A percentile compares a stretch with the other conserved stretches of the same genome.
Evolutionary conservation across 352 stramenopile species (phyloP).

Genomic region (Phytopythium delawarense): DNA sequence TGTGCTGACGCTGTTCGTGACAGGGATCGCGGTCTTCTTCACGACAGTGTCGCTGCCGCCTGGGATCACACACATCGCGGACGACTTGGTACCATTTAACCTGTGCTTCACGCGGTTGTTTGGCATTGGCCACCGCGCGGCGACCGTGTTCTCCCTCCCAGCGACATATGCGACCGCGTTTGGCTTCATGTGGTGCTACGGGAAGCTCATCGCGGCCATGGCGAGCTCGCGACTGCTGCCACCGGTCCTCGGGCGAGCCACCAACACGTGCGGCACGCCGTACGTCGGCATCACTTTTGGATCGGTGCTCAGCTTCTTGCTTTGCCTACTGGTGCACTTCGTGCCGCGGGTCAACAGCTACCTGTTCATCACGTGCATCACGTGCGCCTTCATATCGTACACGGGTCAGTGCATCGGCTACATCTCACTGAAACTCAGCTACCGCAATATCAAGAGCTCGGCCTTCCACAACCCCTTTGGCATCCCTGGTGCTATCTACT

Average conservation of each 20-base stretch:
- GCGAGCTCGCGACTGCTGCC: conserved; percentile 24
- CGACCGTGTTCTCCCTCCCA: conserved; percentile 28
- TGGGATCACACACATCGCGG: conserved; percentile 7
- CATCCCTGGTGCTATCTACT: conserved; percentile 13
- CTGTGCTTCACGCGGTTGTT: conserved; percentile 19
- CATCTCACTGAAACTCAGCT: conserved; percentile 19
- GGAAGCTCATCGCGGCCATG: conserved; percentile 33
- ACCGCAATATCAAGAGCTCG: conserved; percentile 16
- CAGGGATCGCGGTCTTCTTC: conserved; percentile 16
- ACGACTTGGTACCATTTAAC: conserved; percentile 14
- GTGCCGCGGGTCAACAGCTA: conserved; percentile 3
- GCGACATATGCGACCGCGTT: conserved; percentile 37
- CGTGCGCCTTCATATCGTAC: conserved; percentile 25
- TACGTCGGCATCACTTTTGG: conserved; percentile 8
- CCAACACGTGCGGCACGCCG: conserved; percentile 6
- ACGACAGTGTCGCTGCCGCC: conserved; percentile 12
- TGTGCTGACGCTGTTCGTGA: conserved; percentile 20
- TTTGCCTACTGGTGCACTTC: conserved; percentile 14
- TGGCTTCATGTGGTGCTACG: conserved; percentile 41
- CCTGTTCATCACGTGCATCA: conserved; percentile 18
- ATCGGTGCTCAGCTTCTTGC: conserved; percentile 7
- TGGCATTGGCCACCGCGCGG: neutral
- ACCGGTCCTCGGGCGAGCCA: conserved; percentile 1
- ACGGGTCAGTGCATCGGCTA: conserved; percentile 23
- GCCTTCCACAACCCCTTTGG: conserved; percentile 17